A percentile compares a stretch with the other conserved stretches of the same genome.
Evolutionary conservation across 257 asterid species (phyloP).

Genomic region (Coffea canephora): DNA sequence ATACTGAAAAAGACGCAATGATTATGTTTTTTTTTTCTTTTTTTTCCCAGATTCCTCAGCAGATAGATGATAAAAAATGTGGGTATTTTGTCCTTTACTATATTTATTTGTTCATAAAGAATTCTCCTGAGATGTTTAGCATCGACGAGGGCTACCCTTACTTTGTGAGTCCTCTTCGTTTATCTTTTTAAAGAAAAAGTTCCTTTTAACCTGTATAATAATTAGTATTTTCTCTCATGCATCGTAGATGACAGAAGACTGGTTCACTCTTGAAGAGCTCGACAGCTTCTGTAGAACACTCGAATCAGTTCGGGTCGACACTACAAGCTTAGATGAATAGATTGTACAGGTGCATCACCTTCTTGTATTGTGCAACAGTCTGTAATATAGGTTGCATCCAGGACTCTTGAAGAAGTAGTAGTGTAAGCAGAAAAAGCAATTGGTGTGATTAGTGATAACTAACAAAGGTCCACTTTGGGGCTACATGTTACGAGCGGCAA

Average conservation of each 20-base stretch:
- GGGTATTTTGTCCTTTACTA: conserved; percentile 55
- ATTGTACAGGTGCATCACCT: not conserved
- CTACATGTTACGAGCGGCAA: not conserved
- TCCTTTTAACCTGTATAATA: not conserved
- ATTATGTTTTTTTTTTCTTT: not conserved
- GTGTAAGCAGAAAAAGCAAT: not conserved
- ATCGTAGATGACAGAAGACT: conserved; percentile 52
- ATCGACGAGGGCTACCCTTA: conserved; percentile 48
- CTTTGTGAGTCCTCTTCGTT: conserved; percentile 44
- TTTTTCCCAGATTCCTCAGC: conserved; percentile 67
- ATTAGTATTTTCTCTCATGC: not conserved
- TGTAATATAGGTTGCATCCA: not conserved
- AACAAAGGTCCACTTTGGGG: not conserved
- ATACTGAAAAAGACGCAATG: not conserved
- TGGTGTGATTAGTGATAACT: too few species aligned
- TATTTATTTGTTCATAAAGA: conserved; percentile 41
- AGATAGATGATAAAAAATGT: conserved; percentile 45
- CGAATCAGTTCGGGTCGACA: conserved; percentile 5
- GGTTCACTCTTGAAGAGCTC: conserved; percentile 49
- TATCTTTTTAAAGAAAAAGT: not conserved
- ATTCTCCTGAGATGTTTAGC: conserved; percentile 41
- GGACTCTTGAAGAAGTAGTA: not conserved
- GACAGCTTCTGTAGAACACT: conserved; percentile 42
- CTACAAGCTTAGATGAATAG: not conserved
- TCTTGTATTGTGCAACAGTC: not conserved